Conservation (phyloP, 116 monocot genomes). For the Dioscorea cayenensis region DNA sequence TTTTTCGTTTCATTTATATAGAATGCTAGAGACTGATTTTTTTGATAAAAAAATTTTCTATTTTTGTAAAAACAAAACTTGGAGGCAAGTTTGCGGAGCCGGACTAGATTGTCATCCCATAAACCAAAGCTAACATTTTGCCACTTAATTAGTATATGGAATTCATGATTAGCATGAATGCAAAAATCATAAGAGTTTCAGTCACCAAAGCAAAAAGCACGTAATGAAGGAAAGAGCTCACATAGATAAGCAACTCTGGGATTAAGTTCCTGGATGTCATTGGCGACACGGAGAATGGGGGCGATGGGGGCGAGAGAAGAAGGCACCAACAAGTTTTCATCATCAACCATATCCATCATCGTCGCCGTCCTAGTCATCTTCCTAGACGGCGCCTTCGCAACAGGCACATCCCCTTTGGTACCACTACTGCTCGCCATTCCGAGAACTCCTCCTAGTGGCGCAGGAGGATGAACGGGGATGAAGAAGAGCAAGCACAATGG, state of each 20-base stretch:
- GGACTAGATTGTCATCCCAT: no score
- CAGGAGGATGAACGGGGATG: no score
- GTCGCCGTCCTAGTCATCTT: conserved; percentile 37
- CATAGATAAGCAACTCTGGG: conserved; percentile 82
- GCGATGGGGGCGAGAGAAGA: conserved; percentile 70
- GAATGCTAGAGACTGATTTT: no score
- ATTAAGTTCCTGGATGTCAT: conserved; percentile 72
- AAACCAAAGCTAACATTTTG: no score
- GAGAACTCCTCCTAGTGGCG: neutral
- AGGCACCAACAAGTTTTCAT: conserved; percentile 72
- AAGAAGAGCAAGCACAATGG: neutral
- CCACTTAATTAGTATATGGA: no score
- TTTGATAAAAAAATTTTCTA: no score
- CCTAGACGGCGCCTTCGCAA: conserved; percentile 23
- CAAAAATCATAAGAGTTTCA: no score
- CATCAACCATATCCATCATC: conserved; percentile 26
- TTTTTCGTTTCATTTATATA: no score
- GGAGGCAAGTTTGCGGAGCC: no score
- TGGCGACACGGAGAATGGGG: conserved; percentile 89
- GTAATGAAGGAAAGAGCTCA: conserved; percentile 18
- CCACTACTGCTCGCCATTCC: conserved; percentile 36
- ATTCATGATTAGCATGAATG: no score
- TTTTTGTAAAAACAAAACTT: no score
- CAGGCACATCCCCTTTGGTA: conserved; percentile 1
- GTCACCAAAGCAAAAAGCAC: neutral